Base-by-base conservation (phyloP, 2,329 filamentous ascomycete genomes). In the Sporothrix brunneoviolacea region DNA sequence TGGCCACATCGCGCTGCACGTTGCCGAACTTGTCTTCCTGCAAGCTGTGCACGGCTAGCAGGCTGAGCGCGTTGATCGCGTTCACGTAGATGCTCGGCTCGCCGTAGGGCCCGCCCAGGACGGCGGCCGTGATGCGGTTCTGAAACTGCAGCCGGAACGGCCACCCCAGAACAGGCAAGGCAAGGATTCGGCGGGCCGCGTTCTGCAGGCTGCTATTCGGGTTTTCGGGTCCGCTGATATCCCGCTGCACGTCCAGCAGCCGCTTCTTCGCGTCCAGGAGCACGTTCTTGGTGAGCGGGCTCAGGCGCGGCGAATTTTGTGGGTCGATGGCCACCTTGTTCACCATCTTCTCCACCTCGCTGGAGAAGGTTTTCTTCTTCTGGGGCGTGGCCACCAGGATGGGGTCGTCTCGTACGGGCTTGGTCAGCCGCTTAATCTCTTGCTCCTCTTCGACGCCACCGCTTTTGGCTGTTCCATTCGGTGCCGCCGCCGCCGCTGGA, bases 1-100 rank as follows among this genome's bases (percentile, higher is more conserved):
- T 70, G 1, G 86, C 80, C 2, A 97, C 82, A 56, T 93, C 87
- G 38, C 82, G 76, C 57, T 94, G 85, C n/a, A 94, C 91, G 58
- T 88, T 86, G 13, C 91, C 91, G 62, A 83, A 93, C 41, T 77
- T 77, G 64, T 97, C 91, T 65, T 97, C 91, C 4, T 73, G 71
- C 48, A 96, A 68, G 65, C 86, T 91, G 55, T 79, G 78, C 4
- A 88, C 77, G 0, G 87, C 79, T 24, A 97, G 74, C 44, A 77
- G 75, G 12, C 80, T 81, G 35, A 93, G 69, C 0, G 84, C 79
- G 53, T 82, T 80, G n/a, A 83, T 74, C 2, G 88, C 85, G 62
- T 91, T 82, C 45, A 86, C 68, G 57, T 89, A 84, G 15, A 85
- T 70, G 27, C 79, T 79, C 1, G 81, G 70, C 61, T 86, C 82